A percentile compares a stretch with the other conserved stretches of the same genome.
Evolutionary conservation across 768 basidiomycete genomes (phyloP).

Genomic region (Boletellus emodensis): DNA sequence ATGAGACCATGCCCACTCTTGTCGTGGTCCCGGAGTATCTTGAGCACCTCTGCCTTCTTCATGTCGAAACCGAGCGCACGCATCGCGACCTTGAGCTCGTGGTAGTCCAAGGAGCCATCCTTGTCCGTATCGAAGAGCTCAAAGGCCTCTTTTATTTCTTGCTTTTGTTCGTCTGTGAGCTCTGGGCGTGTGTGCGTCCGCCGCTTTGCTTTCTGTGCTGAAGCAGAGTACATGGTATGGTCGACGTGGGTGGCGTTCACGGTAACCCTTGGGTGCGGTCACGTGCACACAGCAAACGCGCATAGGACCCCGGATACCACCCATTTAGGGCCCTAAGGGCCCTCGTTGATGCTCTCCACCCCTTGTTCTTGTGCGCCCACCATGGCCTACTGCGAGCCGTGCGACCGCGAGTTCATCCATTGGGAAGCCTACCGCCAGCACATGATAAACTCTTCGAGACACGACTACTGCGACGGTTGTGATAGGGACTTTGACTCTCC

Average conservation of each 20-base stretch:
- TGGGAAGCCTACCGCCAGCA: background rate
- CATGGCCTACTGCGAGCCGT: slow-evolving; percentile 37
- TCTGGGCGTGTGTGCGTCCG: slow-evolving; percentile 76
- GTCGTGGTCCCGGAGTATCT: slow-evolving; percentile 87
- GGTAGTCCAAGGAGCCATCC: slow-evolving; percentile 94
- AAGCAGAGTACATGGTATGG: slow-evolving; percentile 52
- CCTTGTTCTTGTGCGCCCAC: too few species aligned
- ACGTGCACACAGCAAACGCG: slow-evolving; percentile 28
- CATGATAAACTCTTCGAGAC: background rate
- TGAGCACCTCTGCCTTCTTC: slow-evolving; percentile 98
- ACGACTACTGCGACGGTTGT: slow-evolving; percentile 41
- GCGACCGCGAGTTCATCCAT: slow-evolving; percentile 19
- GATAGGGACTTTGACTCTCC: slow-evolving; percentile 40
- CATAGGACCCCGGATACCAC: slow-evolving; percentile 24
- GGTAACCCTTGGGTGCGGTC: slow-evolving; percentile 10
- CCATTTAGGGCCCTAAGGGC: background rate
- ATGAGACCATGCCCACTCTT: slow-evolving; percentile 79
- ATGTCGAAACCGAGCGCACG: slow-evolving; percentile 95
- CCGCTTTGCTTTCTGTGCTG: slow-evolving; percentile 69
- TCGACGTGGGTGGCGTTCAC: background rate
- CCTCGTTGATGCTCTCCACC: too few species aligned
- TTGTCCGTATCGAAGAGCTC: slow-evolving; percentile 99
- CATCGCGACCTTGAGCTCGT: slow-evolving; percentile 99
- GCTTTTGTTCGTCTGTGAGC: slow-evolving; percentile 83
- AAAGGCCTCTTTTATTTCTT: slow-evolving; percentile 98